Evolutionary conservation across 192 early-diverging fungal species (phyloP), one percentile per base, ranked within the genome.

Genomic region (Coemansia sp.): DNA sequence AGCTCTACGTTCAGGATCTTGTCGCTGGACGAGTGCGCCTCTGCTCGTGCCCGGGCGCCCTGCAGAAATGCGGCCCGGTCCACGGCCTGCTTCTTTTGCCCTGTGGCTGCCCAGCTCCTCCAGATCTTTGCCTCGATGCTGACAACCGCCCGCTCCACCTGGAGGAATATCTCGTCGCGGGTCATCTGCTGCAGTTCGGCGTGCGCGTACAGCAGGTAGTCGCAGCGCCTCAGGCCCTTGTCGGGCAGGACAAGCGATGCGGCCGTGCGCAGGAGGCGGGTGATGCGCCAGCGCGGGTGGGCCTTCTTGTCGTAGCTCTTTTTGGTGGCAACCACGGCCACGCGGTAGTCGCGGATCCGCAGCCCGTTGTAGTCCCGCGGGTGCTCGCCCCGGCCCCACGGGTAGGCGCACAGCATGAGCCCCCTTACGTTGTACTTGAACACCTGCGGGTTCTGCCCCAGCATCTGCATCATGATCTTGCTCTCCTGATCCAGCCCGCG

Each of bases 301-400:
- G 56, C 67, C 33, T 53, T 54, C 30, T 60, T 63, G 25, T 42
- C 38, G 48, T 56, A 71, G 5, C 25, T 17, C 39, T 71, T 71
- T 30, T 71, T 71, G 8, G 50, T 44, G 7, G 56, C 60, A 35
- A 64, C 41, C 8, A 47, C 41, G 9, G 56, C 42, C 10, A 71
- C 67, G 26, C 67, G 55, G 36, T 64, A 71, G 48, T 71, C 60
- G 37, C 60, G 67, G 52, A 64, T 30, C 6, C 67, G 47, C 14
- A 64, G 43, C 0, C 60, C 67, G 36, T 71, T 71, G 60, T 64
- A 40, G 52, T 71, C 67, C 5, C 67, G 60, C 16, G 67, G 67
- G 26, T 64, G 44, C 52, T 71, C 67, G 51, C 51, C 43, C 0
- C 22, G n/a, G 21, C 49, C 44, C 67, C 67, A 71, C 14, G 67